phyloP scores from a whole-genome alignment of 441 rosid species.

The Geranium incanum region DNA sequence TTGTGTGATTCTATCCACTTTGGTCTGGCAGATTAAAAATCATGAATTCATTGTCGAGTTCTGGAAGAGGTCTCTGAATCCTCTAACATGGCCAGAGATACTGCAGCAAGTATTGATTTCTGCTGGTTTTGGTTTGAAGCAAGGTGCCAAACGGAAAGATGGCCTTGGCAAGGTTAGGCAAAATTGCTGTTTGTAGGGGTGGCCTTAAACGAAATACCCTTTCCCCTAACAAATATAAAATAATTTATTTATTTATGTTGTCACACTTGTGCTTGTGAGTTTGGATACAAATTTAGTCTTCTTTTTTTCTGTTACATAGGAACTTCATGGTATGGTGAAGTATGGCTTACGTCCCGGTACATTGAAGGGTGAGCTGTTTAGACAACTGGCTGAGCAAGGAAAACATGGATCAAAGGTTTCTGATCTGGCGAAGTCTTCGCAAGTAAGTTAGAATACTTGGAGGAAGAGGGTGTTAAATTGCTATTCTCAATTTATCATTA shows the following conservation, averaged over 20 bases:
- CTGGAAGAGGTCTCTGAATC: constrained; percentile 78
- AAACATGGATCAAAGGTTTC: constrained; percentile 62
- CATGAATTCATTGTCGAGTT: constrained; percentile 50
- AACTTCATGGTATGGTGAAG: constrained; percentile 64
- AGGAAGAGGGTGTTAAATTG: neutral
- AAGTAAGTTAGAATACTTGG: constrained; percentile 33
- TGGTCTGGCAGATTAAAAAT: constrained; percentile 56
- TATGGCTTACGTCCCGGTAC: constrained; percentile 64
- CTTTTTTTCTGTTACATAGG: constrained; percentile 36
- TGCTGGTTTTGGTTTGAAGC: constrained; percentile 82
- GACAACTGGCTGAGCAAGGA: constrained; percentile 54
- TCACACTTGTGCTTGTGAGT: neutral
- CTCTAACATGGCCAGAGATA: constrained; percentile 90
- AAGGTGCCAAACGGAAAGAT: constrained; percentile 43
- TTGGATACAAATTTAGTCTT: constrained; percentile 16
- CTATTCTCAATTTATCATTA: neutral
- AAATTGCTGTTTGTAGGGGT: neutral
- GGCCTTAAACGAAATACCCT: neutral
- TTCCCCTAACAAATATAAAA: no score
- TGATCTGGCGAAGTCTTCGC: constrained; percentile 57
- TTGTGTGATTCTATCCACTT: neutral
- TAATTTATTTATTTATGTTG: no score
- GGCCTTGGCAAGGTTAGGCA: constrained; percentile 53
- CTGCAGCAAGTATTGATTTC: constrained; percentile 74
- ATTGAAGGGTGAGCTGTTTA: constrained; percentile 77